phyloP scores from a whole-genome alignment of 148 eudicot genomes.

The Cornus florida region DNA sequence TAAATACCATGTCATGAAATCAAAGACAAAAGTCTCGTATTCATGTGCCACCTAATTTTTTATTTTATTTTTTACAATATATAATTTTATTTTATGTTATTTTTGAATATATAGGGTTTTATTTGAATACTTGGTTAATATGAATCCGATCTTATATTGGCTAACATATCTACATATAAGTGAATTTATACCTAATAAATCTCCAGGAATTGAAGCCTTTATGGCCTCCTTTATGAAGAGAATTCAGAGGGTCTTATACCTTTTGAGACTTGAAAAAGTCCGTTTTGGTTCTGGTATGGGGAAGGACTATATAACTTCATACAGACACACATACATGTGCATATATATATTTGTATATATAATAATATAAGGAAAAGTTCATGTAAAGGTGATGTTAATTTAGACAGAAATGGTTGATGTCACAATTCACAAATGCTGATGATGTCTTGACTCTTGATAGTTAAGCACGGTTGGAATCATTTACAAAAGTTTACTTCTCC shows the following conservation, averaged over 20 bases:
- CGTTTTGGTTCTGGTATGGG: background rate
- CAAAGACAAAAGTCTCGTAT: background rate
- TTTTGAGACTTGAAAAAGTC: background rate
- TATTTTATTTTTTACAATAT: no score
- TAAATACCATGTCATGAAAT: background rate
- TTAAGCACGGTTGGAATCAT: no score
- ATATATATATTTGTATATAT: no score
- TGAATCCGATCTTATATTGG: background rate
- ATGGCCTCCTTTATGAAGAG: background rate
- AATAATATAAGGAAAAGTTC: no score
- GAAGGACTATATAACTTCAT: background rate
- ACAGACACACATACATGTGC: no score
- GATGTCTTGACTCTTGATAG: no score
- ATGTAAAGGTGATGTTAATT: no score
- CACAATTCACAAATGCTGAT: no score
- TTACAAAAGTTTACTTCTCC: no score
- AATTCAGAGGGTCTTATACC: background rate
- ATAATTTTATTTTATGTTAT: no score
- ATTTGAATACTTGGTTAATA: background rate
- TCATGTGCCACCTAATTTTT: background rate
- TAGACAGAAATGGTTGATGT: no score
- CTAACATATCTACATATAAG: background rate
- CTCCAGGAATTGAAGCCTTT: background rate
- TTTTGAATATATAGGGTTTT: no score
- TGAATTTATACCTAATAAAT: slow-evolving; percentile 10